Conservation (phyloP, 495 filamentous ascomycete species). For the Patellaria atrata region DNA sequence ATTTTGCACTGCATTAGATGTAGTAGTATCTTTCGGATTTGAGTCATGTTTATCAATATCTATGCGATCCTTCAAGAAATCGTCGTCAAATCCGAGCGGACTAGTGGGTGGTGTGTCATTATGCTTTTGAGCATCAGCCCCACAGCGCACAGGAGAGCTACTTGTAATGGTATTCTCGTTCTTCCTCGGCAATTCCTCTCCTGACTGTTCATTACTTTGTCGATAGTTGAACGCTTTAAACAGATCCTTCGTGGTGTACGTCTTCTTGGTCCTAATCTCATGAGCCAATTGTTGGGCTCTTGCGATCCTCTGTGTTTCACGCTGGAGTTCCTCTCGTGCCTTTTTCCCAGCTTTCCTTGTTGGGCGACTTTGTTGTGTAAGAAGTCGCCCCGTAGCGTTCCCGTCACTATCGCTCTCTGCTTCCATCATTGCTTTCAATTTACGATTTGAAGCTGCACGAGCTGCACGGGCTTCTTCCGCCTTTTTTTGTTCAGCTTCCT, state of each 20-base stretch:
- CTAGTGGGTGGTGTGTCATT: slow-evolving; percentile 35
- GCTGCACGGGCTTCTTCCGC: not conserved
- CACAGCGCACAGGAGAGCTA: no score
- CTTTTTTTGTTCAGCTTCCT: slow-evolving; percentile 7
- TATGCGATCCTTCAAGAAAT: not conserved
- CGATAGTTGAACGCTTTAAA: slow-evolving; percentile 74
- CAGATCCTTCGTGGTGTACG: slow-evolving; percentile 69
- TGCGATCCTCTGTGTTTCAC: slow-evolving; percentile 82
- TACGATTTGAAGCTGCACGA: no score
- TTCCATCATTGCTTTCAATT: no score
- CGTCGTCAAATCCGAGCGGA: slow-evolving; percentile 9
- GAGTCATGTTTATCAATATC: no score
- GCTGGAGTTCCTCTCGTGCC: slow-evolving; percentile 85
- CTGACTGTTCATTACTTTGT: slow-evolving; percentile 22
- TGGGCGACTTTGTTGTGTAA: slow-evolving; percentile 36
- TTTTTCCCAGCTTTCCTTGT: slow-evolving; percentile 87
- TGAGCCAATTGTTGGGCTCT: slow-evolving; percentile 86
- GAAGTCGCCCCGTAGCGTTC: slow-evolving; percentile 14
- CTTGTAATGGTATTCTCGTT: no score
- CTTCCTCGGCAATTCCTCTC: no score
- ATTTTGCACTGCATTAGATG: slow-evolving; percentile 2
- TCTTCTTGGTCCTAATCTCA: slow-evolving; percentile 81
- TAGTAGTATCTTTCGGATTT: no score
- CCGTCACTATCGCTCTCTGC: slow-evolving; percentile 12
- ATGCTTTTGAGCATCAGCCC: slow-evolving; percentile 28